Conservation (phyloP, 176 grass and related monocot genomes). For the Carex myosuroides region DNA sequence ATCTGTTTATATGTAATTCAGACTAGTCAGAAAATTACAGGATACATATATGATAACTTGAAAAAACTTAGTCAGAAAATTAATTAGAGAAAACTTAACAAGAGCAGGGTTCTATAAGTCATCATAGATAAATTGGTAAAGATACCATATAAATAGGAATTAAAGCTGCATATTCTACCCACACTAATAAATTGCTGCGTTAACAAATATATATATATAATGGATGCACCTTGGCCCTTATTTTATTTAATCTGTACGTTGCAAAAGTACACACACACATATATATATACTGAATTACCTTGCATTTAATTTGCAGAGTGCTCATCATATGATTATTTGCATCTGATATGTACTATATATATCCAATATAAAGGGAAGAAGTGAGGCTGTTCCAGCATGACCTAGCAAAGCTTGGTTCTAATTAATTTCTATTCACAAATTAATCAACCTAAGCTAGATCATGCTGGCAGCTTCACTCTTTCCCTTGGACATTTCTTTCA, state of each 20-base stretch:
- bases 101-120: not conserved
- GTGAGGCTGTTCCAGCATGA: conserved; percentile 99
- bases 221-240: not conserved
- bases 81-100: not conserved
- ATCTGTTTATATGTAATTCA: not conserved
- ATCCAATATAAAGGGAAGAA: conserved; percentile 65
- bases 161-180: not conserved
- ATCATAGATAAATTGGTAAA: not conserved
- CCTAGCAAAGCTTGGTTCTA: conserved; percentile 65
- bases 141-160: not conserved
- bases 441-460: conserved; percentile 83
- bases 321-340: not conserved
- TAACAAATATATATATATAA: not conserved
- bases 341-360: not conserved
- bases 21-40: not conserved
- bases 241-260: not conserved
- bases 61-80: not conserved
- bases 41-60: not conserved
- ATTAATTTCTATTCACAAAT: not conserved
- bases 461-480: conserved; percentile 99
- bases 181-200: not conserved
- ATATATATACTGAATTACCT: not conserved
- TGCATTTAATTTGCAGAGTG: not conserved
- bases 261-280: not conserved
- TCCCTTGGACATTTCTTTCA: conserved; percentile 54